Evolutionary conservation across 208 protist species (phyloP), one percentile per base, ranked within the genome.

Genomic region (Leishmania major): DNA sequence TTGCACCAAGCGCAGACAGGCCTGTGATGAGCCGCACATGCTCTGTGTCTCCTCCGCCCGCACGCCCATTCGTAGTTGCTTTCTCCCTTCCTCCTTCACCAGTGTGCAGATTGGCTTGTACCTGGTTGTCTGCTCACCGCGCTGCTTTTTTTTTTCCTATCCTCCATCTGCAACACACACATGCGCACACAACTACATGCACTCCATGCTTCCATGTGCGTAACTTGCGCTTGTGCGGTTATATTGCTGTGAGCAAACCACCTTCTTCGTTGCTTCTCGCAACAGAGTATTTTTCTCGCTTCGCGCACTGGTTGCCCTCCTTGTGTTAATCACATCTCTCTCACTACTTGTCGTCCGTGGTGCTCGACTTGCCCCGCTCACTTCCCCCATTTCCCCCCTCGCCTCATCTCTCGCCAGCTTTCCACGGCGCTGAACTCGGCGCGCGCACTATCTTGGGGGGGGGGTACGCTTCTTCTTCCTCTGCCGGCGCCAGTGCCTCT

Each of bases 341-440:
- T 77, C 35, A 8, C 17, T 51, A 8, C 57, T 47, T 69, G 0
- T 79, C 59, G 43, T 59, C 60, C 43, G 43, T 25, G 11, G 17
- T 40, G 22, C 49, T 79, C 51, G 43, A 6, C 67, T 86, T 78
- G 19, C 76, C 55, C 67, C 25, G 47, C 45, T 51, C 35, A 78
- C 55, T 31, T 28, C 25, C 51, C 80, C 10, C 31, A 40, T 7
- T 2, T 31, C 11, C 22, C 25, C 75, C 15, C 62, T 47, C 40
- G 47, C n/a, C 47, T 53, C 43, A 43, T 28, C n/a, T 28, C n/a
- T 40, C 72, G 17, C 51, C 13, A 43, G 40, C 0, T 47, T 78
- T 67, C n/a, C 37, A 45, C 22, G 13, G 11, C 28, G 67, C 40
- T 43, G 19, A n/a, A n/a, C 17, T 47, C 15, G 13, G 31, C 7